Conservation (phyloP, 164 flowering plant genomes). For the Chloranthus sessilifolius region DNA sequence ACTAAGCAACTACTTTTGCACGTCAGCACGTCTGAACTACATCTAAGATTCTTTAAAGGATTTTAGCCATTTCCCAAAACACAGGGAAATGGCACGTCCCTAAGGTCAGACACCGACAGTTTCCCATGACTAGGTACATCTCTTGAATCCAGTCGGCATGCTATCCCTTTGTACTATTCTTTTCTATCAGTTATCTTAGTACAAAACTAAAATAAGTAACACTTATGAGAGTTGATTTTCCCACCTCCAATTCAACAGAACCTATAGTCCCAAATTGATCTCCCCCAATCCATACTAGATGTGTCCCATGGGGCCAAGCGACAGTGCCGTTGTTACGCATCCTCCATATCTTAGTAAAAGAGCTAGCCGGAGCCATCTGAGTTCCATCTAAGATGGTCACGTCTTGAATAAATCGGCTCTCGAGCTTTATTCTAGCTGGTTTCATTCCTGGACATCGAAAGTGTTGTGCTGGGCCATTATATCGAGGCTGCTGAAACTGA, state of each 20-base stretch:
- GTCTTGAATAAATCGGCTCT: slow-evolving; percentile 63
- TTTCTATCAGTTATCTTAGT: too few species aligned
- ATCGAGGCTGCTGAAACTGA: slow-evolving; percentile 15
- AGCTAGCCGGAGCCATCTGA: slow-evolving; percentile 51
- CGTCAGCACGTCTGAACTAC: too few species aligned
- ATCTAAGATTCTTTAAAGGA: too few species aligned
- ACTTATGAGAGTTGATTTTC: neutral
- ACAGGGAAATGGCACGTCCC: too few species aligned
- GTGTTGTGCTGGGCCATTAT: slow-evolving; percentile 16
- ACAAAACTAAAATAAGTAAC: neutral
- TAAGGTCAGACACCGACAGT: too few species aligned
- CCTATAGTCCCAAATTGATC: slow-evolving; percentile 31
- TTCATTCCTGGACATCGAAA: slow-evolving; percentile 19
- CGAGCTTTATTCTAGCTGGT: slow-evolving; percentile 28
- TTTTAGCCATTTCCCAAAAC: too few species aligned
- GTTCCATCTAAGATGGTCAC: slow-evolving; percentile 78
- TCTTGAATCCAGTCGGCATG: too few species aligned
- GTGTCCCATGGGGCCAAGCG: slow-evolving; percentile 59
- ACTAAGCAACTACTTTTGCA: neutral
- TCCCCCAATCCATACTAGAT: slow-evolving; percentile 81
- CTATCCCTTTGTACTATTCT: too few species aligned
- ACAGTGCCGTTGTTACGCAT: slow-evolving; percentile 70
- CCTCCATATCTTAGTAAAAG: slow-evolving; percentile 88
- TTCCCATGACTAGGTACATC: too few species aligned
- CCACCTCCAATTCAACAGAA: slow-evolving; percentile 54